Percentiles rank a stretch among this genome's conserved stretches.
Evolutionary conservation across 1,284 basidiomycete species (phyloP).

Genomic region (Austroboletus niveus): DNA sequence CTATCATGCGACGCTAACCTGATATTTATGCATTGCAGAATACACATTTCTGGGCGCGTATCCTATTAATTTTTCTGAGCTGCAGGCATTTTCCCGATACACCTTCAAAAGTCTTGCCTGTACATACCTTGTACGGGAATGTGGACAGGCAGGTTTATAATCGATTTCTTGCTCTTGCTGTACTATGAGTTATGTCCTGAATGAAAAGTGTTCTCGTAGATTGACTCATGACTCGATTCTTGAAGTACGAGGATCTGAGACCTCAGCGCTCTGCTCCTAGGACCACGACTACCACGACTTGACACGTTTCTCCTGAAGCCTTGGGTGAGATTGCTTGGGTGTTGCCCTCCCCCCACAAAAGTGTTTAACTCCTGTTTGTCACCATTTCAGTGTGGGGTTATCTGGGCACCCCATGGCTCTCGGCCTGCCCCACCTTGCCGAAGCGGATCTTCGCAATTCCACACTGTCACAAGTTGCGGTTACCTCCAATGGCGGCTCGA

Average conservation of each 20-base stretch:
- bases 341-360: not conserved
- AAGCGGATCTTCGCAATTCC: constrained; percentile 1
- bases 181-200: constrained; percentile 27
- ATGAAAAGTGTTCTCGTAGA: constrained; percentile 33
- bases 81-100: constrained; percentile 31
- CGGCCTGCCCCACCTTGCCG: not conserved
- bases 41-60: constrained; percentile 17
- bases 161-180: constrained; percentile 29
- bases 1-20: constrained; percentile 20
- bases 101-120: constrained; percentile 32
- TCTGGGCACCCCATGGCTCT: constrained; percentile 1
- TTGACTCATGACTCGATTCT: constrained; percentile 25
- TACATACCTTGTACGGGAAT: constrained; percentile 32
- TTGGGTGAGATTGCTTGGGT: not conserved
- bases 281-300: not conserved
- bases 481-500: not conserved
- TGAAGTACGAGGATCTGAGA: constrained; percentile 15
- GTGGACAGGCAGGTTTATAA: constrained; percentile 36
- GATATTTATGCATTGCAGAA: constrained; percentile 30
- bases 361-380: constrained; percentile 5
- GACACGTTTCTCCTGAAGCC: not conserved
- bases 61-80: constrained; percentile 33
- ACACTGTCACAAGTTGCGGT: not conserved
- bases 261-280: constrained; percentile 4
- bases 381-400: constrained; percentile 4